Evolutionary conservation across 352 stramenopile species (phyloP).

Genomic region (Pythium chondricola): DNA sequence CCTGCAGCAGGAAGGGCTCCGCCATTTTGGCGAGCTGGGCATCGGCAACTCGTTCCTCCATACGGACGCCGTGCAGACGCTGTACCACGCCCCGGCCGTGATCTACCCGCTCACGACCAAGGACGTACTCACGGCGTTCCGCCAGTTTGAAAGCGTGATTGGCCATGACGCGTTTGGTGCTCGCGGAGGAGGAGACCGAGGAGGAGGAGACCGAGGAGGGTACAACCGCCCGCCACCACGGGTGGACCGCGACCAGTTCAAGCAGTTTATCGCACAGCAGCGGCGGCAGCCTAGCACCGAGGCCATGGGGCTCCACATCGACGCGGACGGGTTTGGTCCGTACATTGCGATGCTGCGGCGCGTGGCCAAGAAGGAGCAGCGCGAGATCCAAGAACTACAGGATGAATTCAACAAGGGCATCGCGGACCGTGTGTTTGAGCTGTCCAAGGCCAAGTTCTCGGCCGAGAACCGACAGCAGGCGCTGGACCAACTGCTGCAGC

Average conservation of each 20-base stretch:
- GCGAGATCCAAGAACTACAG: conserved; percentile 74
- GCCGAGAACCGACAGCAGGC: conserved; percentile 71
- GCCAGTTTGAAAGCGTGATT: conserved; percentile 59
- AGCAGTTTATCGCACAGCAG: conserved; percentile 65
- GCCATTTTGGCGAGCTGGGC: conserved; percentile 55
- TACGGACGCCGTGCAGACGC: conserved; percentile 67
- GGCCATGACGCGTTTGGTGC: conserved; percentile 51
- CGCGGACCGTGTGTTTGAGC: conserved; percentile 69
- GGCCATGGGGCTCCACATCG: conserved; percentile 59
- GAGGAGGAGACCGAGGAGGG: too few species aligned
- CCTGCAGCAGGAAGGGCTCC: conserved; percentile 56
- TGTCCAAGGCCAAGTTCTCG: conserved; percentile 84
- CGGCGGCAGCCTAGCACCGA: conserved; percentile 52
- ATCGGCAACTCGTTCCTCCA: conserved; percentile 78
- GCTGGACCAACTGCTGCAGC: conserved; percentile 51
- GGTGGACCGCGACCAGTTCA: conserved; percentile 65
- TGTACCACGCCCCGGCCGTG: conserved; percentile 39
- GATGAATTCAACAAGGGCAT: conserved; percentile 78
- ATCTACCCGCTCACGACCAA: conserved; percentile 57
- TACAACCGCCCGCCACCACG: conserved; percentile 23
- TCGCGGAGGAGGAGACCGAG: too few species aligned
- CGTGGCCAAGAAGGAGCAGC: conserved; percentile 68
- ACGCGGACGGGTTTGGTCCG: conserved; percentile 55
- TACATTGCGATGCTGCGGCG: conserved; percentile 77
- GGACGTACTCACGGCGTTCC: conserved; percentile 58